Percentiles rank a stretch among this genome's conserved stretches.
phyloP scores from a whole-genome alignment of 306 rosid species.

The Datisca glomerata region DNA sequence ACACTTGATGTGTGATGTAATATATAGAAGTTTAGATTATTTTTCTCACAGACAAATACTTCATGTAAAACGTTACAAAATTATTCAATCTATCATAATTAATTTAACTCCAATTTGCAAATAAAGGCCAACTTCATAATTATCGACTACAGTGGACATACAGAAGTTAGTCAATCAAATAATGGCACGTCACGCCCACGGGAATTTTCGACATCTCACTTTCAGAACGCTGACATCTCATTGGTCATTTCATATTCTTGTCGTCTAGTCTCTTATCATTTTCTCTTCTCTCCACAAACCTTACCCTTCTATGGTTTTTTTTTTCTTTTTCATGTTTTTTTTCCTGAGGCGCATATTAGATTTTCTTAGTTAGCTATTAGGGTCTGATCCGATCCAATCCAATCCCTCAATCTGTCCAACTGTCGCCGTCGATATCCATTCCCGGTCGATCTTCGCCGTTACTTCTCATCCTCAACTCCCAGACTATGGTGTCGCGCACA shows the following conservation, averaged over 20 bases:
- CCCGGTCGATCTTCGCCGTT: conserved; percentile 22
- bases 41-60: too few relatives aligned
- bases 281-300: conserved; percentile 2
- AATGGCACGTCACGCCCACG: conserved; percentile 4
- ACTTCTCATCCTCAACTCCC: background rate
- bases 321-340: background rate
- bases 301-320: background rate
- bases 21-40: too few relatives aligned
- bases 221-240: conserved; percentile 7
- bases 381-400: conserved; percentile 24
- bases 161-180: background rate
- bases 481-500: background rate
- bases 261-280: conserved; percentile 3
- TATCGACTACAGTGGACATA: background rate
- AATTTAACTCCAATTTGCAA: too few relatives aligned
- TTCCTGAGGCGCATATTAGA: conserved; percentile 13
- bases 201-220: background rate
- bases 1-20: too few relatives aligned
- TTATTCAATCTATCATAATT: too few relatives aligned
- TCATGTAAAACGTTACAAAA: too few relatives aligned
- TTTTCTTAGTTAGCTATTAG: conserved; percentile 1
- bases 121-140: background rate
- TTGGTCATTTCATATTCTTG: background rate
- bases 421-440: conserved; percentile 16
- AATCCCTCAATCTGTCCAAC: conserved; percentile 17